These are phyloP conservation scores for Pelargonium fulgidum DNA, from an alignment of 441 rosid species.

Conservation along the genomic window DNA sequence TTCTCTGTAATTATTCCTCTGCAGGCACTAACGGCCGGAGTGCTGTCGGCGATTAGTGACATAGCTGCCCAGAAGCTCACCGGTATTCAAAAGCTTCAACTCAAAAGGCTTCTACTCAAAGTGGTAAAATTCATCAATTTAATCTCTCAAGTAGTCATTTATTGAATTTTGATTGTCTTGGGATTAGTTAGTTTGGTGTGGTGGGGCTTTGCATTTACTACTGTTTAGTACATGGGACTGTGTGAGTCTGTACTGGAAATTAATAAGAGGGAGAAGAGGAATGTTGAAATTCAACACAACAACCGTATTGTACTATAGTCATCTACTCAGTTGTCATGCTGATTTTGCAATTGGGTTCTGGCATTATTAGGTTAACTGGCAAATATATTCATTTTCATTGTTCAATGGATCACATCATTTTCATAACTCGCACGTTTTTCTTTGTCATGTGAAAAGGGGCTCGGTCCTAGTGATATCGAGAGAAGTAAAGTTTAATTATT, in stretches of 20 bases:
- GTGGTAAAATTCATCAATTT: constrained; percentile 41
- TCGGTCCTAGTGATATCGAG: too few species aligned
- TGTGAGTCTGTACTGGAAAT: neutral
- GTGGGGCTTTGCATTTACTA: neutral
- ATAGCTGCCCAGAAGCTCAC: constrained; percentile 72
- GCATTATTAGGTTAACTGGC: neutral
- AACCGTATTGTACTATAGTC: neutral
- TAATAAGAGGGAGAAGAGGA: neutral
- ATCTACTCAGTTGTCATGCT: neutral
- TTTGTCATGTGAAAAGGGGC: too few species aligned
- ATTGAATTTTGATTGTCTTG: neutral
- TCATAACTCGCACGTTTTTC: too few species aligned
- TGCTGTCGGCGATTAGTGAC: constrained; percentile 74
- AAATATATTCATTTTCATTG: neutral
- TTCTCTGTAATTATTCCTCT: neutral
- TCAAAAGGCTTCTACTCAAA: constrained; percentile 77
- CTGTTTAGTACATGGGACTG: neutral
- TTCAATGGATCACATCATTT: too few species aligned
- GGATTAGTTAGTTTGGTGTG: neutral
- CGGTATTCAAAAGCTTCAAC: constrained; percentile 72
- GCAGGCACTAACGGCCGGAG: constrained; percentile 84
- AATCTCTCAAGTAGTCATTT: neutral
- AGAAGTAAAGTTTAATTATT: too few species aligned
- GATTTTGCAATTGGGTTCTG: neutral
- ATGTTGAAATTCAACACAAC: neutral